phyloP scores from a whole-genome alignment of 192 early-diverging fungal species.

The Backusella morwellensis region DNA sequence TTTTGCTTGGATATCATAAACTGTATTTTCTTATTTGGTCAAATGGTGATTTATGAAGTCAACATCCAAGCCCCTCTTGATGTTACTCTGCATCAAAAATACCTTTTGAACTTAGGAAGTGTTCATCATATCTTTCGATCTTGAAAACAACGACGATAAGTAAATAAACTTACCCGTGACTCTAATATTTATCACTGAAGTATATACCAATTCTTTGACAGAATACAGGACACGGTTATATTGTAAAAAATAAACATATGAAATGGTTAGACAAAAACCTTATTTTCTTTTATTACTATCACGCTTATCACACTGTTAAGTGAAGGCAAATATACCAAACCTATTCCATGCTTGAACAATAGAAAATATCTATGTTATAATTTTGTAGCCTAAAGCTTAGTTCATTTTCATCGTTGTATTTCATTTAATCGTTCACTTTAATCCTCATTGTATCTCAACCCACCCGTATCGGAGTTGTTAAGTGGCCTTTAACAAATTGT shows the following conservation, averaged over 20 bases:
- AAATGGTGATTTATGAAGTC: neutral
- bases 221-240: neutral
- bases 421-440: neutral
- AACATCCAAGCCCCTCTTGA: neutral
- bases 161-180: neutral
- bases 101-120: neutral
- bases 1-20: neutral
- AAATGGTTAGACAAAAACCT: neutral
- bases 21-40: neutral
- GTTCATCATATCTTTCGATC: neutral
- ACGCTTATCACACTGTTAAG: neutral
- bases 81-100: neutral
- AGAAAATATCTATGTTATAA: neutral
- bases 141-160: neutral
- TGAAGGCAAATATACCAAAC: neutral
- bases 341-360: neutral
- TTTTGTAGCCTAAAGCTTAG: neutral
- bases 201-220: neutral
- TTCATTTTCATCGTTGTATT: neutral
- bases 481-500: neutral
- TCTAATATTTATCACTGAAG: neutral
- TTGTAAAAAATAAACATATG: neutral
- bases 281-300: neutral
- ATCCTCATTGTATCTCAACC: neutral
- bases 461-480: neutral